Base-by-base conservation (phyloP, 352 stramenopile species). In the Pythium dissotocum region DNA sequence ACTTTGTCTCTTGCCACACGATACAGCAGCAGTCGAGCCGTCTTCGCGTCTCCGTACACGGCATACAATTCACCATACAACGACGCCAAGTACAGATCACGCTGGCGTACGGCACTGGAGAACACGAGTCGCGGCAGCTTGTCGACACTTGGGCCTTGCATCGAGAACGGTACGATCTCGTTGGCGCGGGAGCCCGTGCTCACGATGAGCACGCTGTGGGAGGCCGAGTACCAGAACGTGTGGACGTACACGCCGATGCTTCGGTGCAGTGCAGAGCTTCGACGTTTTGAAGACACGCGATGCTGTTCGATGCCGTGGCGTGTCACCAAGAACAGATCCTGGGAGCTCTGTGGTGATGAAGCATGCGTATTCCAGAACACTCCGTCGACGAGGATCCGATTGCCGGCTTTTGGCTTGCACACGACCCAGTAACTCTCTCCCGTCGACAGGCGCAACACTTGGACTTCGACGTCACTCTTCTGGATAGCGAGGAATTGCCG, bases 401-500 rank as follows among this genome's bases (percentile, higher is more conserved):
- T 93, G 1, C 78, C 80, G 7, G 69, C 70, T 53, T 87, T 90
- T 63, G 82, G 73, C 51, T 80, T 86, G 75, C 85, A 94, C 56
- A 93, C 63, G 35, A 95, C 75, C 81, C 82, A 94, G 67, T 83
- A 89, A 18, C 65, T 81, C 54, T 80, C 68, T 2, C 77, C 49
- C 9, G 83, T 85, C 26, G 64, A 46, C 24, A 79, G 67, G 32
- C 80, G 74, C 8, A 93, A 24, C 56, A 95, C 72, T 54, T 94
- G 82, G 38, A 95, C 83, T 66, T 95, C 85, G 46, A 94, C 86
- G 61, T 95, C 87, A 65, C 83, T 94, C 58, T 79, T 88, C 67
- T 95, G 87, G 46, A 95, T 69, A 6, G 83, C 85, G 30, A 95
- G 66, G 46, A 87, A 94, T 56, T 90, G 75, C 0, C 64, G 60